Base-by-base conservation (phyloP, 140 eudicot species). In the Flaveria floridana region DNA sequence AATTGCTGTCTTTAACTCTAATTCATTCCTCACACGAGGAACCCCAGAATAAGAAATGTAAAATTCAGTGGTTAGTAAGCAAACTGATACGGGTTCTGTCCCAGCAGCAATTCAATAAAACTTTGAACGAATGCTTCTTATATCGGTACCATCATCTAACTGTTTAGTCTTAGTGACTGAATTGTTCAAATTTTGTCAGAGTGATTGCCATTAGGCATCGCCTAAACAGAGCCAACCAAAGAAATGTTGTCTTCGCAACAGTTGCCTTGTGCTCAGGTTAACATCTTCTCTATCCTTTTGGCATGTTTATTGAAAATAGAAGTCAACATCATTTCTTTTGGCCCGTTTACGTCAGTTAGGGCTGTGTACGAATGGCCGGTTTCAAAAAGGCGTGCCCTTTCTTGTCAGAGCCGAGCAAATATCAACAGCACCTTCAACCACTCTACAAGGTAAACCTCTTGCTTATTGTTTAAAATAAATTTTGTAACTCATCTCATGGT, bases 241-340 rank as follows among this genome's bases (percentile, higher is more conserved):
- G 85, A 73, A 77, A 88, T 85, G 90, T 69, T 77, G 82, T 81
- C 83, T 41, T 41, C 75, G 84, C 95, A 83, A 77, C 86, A 82
- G 18, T 77, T 84, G 53, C 90, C 88, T 37, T 76, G 85, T 76
- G 71, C 86, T 79, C 90, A 85, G 93, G 93, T 87, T 84, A 62
- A 3, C 23, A 20, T 79, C 76, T 69, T 70, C 63, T 67, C 57
- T 73, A 52, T 75, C 53, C 46, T 74, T 37, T 68, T 51, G 53
- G 37, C 52, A 15, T 42, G 16, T 25, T 81, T 71, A 21, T 12
- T 0, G 1, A n/a, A 20, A 12, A 48, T 53, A 50, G 37, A 73
- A 79, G 30, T 73, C 28, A 65, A 57, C 50, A 14, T 39, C 74
- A 16, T 70, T 64, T 10, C 14, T 16, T 66, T 66, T 66, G 71